phyloP scores from a whole-genome alignment of 495 filamentous ascomycete species.

The Penicillium coprophilum region DNA sequence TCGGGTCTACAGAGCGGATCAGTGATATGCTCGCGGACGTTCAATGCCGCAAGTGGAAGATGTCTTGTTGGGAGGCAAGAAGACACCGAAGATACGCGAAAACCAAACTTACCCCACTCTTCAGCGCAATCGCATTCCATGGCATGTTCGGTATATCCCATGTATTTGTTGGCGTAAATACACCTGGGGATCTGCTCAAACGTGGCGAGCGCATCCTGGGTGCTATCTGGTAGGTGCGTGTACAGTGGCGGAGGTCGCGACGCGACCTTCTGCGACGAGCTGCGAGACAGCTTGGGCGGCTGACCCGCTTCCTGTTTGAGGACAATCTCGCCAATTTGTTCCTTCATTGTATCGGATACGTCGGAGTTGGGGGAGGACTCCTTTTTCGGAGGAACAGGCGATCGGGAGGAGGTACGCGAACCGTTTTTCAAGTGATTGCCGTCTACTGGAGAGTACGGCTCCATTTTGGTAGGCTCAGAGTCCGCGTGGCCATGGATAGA shows the following conservation, averaged over 20 bases:
- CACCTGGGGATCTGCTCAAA: slow-evolving; percentile 83
- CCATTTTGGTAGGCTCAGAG: slow-evolving; percentile 25
- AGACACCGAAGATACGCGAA: background rate
- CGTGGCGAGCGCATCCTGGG: slow-evolving; percentile 66
- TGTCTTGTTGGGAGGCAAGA: background rate
- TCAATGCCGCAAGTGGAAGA: background rate
- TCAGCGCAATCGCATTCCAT: slow-evolving; percentile 95
- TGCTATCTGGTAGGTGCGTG: slow-evolving; percentile 68
- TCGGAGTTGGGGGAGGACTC: slow-evolving; percentile 12
- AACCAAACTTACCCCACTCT: slow-evolving; percentile 87
- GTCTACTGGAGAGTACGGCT: slow-evolving; percentile 13
- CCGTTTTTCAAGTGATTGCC: slow-evolving; percentile 18
- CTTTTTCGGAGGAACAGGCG: slow-evolving; percentile 15
- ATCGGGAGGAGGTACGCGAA: slow-evolving; percentile 13
- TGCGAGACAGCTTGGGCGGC: slow-evolving; percentile 71
- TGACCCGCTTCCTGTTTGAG: slow-evolving; percentile 67
- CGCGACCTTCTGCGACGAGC: slow-evolving; percentile 67
- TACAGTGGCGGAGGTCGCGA: slow-evolving; percentile 63
- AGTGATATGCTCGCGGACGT: slow-evolving; percentile 7
- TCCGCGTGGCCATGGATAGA: slow-evolving; percentile 49
- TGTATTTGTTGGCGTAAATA: slow-evolving; percentile 81
- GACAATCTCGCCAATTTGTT: slow-evolving; percentile 50
- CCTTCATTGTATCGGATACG: slow-evolving; percentile 26
- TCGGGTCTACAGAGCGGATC: slow-evolving; percentile 52
- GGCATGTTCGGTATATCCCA: slow-evolving; percentile 88